phyloP scores from a whole-genome alignment of 2,329 filamentous ascomycete genomes.

The Aspergillus fischeri region DNA sequence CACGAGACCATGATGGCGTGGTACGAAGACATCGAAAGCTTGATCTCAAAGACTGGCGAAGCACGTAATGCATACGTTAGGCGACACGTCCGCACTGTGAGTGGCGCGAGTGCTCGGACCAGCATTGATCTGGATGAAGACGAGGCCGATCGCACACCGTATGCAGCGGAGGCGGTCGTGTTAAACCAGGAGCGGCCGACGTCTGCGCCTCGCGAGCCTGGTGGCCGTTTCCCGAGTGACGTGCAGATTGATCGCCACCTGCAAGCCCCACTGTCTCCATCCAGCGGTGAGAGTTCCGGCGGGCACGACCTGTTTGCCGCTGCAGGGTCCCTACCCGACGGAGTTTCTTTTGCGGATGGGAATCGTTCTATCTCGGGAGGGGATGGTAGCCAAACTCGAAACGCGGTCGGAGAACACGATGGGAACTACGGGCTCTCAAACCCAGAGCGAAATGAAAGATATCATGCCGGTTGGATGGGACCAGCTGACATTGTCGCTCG shows the following conservation, averaged over 20 bases:
- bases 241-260: slow-evolving; percentile 81
- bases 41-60: slow-evolving; percentile 85
- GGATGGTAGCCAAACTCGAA: slow-evolving; percentile 13
- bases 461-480: slow-evolving; percentile 53
- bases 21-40: slow-evolving; percentile 85
- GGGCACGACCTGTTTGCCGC: slow-evolving; percentile 60
- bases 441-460: slow-evolving; percentile 33
- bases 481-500: slow-evolving; percentile 31
- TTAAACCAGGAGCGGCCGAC: slow-evolving; percentile 36
- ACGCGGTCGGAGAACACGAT: slow-evolving; percentile 6
- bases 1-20: slow-evolving; percentile 96
- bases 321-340: slow-evolving; percentile 53
- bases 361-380: slow-evolving; percentile 29
- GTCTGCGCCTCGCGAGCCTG: slow-evolving; percentile 64
- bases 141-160: slow-evolving; percentile 62
- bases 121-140: slow-evolving; percentile 77
- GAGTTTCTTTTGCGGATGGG: slow-evolving; percentile 30
- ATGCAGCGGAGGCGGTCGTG: slow-evolving; percentile 53
- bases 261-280: slow-evolving; percentile 73
- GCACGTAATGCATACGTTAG: slow-evolving; percentile 85
- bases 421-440: slow-evolving; percentile 6
- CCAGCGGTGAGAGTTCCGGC: slow-evolving; percentile 74
- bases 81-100: slow-evolving; percentile 72
- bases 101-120: slow-evolving; percentile 56
- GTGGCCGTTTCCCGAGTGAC: slow-evolving; percentile 95